Conservation (phyloP, 192 early-diverging fungal genomes). For the Pecoramyces ruminantium region DNA sequence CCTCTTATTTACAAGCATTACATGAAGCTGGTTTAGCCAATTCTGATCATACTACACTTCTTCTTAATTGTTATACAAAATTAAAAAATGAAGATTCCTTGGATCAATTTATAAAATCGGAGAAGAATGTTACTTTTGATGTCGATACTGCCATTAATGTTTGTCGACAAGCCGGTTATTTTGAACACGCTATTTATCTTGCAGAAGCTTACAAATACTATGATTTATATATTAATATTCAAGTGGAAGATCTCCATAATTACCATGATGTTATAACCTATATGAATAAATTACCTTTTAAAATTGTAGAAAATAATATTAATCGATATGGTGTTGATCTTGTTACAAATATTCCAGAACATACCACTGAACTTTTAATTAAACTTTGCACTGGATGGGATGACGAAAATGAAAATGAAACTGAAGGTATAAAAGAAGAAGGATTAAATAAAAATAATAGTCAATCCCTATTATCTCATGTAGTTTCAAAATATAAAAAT, state of each 20-base stretch:
- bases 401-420: not conserved
- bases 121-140: conserved; percentile 49
- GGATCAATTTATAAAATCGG: conserved; percentile 64
- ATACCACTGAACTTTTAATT: conserved; percentile 27
- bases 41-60: conserved; percentile 84
- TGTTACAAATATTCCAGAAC: conserved; percentile 19
- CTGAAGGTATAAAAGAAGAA: not conserved
- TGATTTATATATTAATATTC: conserved; percentile 72
- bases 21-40: conserved; percentile 76
- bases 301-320: conserved; percentile 8
- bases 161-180: conserved; percentile 78
- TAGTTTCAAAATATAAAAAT: not conserved
- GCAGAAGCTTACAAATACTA: conserved; percentile 68
- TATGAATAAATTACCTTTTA: conserved; percentile 24
- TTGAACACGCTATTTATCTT: conserved; percentile 77
- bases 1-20: conserved; percentile 73
- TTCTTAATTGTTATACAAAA: conserved; percentile 96
- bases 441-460: not conserved
- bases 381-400: conserved; percentile 13
- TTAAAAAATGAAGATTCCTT: conserved; percentile 69
- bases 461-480: not conserved
- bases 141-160: conserved; percentile 87
- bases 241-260: conserved; percentile 71
- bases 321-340: conserved; percentile 20
- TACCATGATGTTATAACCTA: conserved; percentile 62